These are phyloP conservation scores for Camelina laxa DNA, from an alignment of 345 rosid genomes.

Conservation along the genomic window DNA sequence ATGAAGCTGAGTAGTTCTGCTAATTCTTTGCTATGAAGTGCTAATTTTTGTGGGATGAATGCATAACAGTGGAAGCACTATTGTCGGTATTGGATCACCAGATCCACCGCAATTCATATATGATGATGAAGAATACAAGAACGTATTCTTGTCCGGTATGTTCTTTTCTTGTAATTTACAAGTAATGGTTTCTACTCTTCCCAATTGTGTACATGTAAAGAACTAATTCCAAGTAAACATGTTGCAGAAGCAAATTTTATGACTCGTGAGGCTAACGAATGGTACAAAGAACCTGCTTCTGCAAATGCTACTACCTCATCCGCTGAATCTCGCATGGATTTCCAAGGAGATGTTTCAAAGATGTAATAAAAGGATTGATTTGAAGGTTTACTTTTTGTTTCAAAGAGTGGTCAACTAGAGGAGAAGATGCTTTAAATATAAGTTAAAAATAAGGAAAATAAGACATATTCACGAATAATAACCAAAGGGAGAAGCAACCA, in stretches of 20 bases:
- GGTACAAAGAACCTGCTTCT: constrained; percentile 82
- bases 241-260: constrained; percentile 86
- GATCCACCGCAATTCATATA: constrained; percentile 91
- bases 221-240: constrained; percentile 7
- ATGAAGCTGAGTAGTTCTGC: constrained; percentile 1
- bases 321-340: constrained; percentile 42
- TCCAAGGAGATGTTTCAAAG: constrained; percentile 33
- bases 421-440: constrained; percentile 12
- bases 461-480: constrained; percentile 22
- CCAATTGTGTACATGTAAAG: constrained; percentile 4
- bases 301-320: constrained; percentile 40
- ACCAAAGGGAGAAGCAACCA: constrained; percentile 44
- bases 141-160: constrained; percentile 86
- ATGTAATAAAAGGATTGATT: background rate
- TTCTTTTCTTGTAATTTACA: constrained; percentile 4
- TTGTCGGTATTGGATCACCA: constrained; percentile 91
- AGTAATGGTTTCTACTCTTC: background rate
- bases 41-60: constrained; percentile 12
- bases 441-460: background rate
- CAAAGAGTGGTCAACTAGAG: background rate
- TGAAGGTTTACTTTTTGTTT: background rate
- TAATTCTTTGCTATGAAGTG: background rate
- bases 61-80: constrained; percentile 85
- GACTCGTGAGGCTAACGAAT: constrained; percentile 70
- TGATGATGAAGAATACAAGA: constrained; percentile 75